Evolutionary conservation across 768 basidiomycete species (phyloP).

Genomic region (Rhodotorula babjevae): DNA sequence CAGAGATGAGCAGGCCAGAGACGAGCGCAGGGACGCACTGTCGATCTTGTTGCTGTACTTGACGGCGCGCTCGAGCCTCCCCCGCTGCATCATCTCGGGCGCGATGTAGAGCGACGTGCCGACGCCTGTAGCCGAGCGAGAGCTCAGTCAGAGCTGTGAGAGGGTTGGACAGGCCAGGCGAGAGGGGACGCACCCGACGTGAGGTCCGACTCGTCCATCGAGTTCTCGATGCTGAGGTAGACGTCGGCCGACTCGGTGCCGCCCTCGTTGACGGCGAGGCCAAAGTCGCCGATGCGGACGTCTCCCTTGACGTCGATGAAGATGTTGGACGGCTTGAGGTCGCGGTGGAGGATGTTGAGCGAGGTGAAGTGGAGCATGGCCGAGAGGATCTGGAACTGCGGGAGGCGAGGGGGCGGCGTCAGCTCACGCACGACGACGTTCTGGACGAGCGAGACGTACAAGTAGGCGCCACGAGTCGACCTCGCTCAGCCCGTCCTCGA

Average conservation of each 20-base stretch:
- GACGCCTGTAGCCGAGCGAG: constrained; percentile 25
- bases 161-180: too few species aligned
- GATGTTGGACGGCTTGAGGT: constrained; percentile 42
- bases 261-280: constrained; percentile 36
- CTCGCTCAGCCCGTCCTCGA: constrained; percentile 42
- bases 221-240: constrained; percentile 28
- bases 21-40: background rate
- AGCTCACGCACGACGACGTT: background rate
- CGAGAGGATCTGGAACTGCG: constrained; percentile 40
- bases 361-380: constrained; percentile 43
- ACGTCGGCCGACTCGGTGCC: constrained; percentile 21
- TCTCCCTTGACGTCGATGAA: constrained; percentile 39
- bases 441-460: constrained; percentile 1
- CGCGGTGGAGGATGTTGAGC: constrained; percentile 43
- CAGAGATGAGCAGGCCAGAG: background rate
- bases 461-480: constrained; percentile 38
- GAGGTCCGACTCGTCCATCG: constrained; percentile 32
- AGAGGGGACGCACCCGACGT: constrained; percentile 24
- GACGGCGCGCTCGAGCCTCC: constrained; percentile 19
- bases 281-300: constrained; percentile 40
- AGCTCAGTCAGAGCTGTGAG: too few species aligned
- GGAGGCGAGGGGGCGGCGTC: background rate
- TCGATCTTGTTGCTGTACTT: constrained; percentile 42
- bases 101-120: constrained; percentile 43
- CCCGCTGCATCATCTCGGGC: constrained; percentile 36